Base-by-base conservation (phyloP, 2,329 filamentous ascomycete genomes). In the Hypoxylon sp. region DNA sequence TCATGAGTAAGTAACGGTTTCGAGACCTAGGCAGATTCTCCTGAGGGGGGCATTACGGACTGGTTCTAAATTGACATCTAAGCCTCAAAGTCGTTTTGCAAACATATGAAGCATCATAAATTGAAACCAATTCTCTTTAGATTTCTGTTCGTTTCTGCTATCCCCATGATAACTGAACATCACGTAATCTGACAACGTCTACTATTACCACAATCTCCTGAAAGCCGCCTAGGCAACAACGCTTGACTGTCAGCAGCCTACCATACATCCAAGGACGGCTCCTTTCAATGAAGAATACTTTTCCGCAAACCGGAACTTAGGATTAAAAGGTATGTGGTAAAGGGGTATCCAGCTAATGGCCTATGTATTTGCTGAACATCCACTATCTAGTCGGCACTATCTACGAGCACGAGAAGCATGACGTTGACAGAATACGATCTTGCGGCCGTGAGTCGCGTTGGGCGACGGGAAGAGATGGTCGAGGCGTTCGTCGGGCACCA, bases 401-500 rank as follows among this genome's bases (percentile, higher is more conserved):
- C n/a, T 11, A 52, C 27, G n/a, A n/a, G 29, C 1, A 46, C 37
- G 11, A 39, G 2, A 47, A n/a, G 21, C 19, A 56, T 56, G 57
- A 24, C 47, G 27, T 35, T 57, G 17, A 62, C 27, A 21, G 24
- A 54, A 29, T 2, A 13, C 7, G 24, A 51, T 31, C 35, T 58
- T 32, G 24, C 47, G 27, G 8, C 35, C 0, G 15, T 50, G 2
- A 37, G 35, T n/a, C 6, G 6, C 8, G 10, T 10, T 50, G 24
- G 17, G 17, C n/a, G n/a, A 17, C 17, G 39, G 8, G 47, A 57
- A 24, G 27, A 11, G 15, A 53, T 57, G 47, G 15, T 57, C 19
- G 42, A 54, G 13, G 19, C 10, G 1, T 62, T 58, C 19, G 39
- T 68, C 54, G 24, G 60, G 44, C 50, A 60, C 29, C 37, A n/a